Percentiles rank a stretch among this genome's conserved stretches.
phyloP scores from a whole-genome alignment of 2,329 filamentous ascomycete species.

The Pseudogymnoascus sp. region DNA sequence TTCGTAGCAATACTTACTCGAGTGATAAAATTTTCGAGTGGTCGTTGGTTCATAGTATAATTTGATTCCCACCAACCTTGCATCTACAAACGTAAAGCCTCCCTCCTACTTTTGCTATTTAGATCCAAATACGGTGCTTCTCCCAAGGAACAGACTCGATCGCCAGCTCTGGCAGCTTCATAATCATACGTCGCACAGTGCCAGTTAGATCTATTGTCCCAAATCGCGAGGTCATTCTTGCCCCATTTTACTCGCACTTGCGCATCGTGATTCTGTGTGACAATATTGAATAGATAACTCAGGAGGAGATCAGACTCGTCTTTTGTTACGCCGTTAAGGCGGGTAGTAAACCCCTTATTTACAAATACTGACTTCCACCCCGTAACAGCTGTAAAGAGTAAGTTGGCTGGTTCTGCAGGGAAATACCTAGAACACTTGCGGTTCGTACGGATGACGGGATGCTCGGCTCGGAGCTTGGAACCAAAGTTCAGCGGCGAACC shows the following conservation, averaged over 20 bases:
- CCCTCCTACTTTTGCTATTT: not conserved
- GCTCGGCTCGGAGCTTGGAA: constrained; percentile 34
- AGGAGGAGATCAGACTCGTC: constrained; percentile 44
- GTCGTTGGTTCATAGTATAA: not conserved
- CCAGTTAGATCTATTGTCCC: constrained; percentile 53
- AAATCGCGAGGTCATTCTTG: constrained; percentile 52
- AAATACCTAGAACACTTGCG: constrained; percentile 25
- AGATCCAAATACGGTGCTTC: constrained; percentile 27
- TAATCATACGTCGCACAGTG: constrained; percentile 58
- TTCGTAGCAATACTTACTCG: not conserved
- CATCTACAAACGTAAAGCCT: not conserved
- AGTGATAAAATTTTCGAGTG: not conserved
- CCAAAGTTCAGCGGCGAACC: constrained; percentile 54
- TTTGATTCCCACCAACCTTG: not conserved
- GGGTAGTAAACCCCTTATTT: constrained; percentile 45
- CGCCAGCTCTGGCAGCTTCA: constrained; percentile 37
- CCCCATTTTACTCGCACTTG: constrained; percentile 49
- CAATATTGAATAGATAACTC: constrained; percentile 33
- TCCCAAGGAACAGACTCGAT: constrained; percentile 42
- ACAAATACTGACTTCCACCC: constrained; percentile 44
- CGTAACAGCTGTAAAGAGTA: constrained; percentile 36
- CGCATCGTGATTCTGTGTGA: constrained; percentile 49
- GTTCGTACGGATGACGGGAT: constrained; percentile 52
- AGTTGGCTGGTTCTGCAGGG: not conserved
- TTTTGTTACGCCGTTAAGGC: constrained; percentile 48